These are phyloP conservation scores for Saccharata proteae DNA, from an alignment of 2,329 filamentous ascomycete species.

Conservation along the genomic window DNA sequence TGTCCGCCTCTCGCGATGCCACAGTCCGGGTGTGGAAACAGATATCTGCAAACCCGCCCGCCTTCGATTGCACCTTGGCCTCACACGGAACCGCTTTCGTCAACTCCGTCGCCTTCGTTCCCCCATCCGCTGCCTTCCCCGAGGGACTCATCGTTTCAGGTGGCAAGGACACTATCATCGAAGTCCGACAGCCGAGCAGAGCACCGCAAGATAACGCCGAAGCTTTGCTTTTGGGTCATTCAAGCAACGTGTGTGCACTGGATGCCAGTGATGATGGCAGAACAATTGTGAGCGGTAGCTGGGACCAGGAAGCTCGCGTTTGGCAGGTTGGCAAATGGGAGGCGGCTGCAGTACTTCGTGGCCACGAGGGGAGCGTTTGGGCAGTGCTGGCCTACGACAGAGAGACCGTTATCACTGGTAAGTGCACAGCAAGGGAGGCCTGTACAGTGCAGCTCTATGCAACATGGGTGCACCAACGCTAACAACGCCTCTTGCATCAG, in stretches of 20 bases:
- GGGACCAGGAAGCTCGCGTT: slow-evolving; percentile 78
- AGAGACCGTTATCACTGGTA: slow-evolving; percentile 64
- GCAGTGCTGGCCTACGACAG: slow-evolving; percentile 76
- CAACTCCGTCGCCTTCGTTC: slow-evolving; percentile 70
- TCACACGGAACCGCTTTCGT: slow-evolving; percentile 76
- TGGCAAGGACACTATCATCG: slow-evolving; percentile 86
- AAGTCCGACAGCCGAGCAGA: slow-evolving; percentile 64
- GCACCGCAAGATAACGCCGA: slow-evolving; percentile 65
- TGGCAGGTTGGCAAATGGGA: slow-evolving; percentile 87
- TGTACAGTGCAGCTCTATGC: neutral
- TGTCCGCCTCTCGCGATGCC: slow-evolving; percentile 85
- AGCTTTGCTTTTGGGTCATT: slow-evolving; percentile 74
- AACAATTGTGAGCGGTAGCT: slow-evolving; percentile 80
- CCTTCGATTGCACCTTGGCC: slow-evolving; percentile 66
- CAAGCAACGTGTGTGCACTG: slow-evolving; percentile 76
- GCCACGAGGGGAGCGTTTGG: slow-evolving; percentile 79
- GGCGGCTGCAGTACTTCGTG: slow-evolving; percentile 54
- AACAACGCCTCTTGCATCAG: slow-evolving; percentile 22
- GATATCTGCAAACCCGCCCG: slow-evolving; percentile 50
- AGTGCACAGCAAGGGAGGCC: slow-evolving; percentile 6
- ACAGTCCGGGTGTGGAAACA: slow-evolving; percentile 80
- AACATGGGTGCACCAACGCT: slow-evolving; percentile 2
- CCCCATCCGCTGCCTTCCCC: slow-evolving; percentile 54
- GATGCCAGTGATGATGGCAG: slow-evolving; percentile 62
- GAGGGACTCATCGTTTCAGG: slow-evolving; percentile 77